These are phyloP conservation scores for Trematosphaeria pertusa DNA, from an alignment of 2,329 filamentous ascomycete species.

Conservation along the genomic window DNA sequence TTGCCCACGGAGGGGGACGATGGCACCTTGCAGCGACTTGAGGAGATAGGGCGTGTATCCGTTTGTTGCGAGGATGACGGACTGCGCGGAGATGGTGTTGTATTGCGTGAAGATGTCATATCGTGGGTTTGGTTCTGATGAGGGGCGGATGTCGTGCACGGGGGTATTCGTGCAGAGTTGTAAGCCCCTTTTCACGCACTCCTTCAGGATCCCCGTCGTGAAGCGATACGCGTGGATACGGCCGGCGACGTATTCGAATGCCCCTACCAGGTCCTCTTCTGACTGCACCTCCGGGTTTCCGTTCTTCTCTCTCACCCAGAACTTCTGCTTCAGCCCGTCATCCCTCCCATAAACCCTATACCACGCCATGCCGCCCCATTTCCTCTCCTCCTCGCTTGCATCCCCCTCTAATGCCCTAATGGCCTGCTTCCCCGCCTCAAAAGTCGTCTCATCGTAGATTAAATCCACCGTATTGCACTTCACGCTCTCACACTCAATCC, in stretches of 20 bases:
- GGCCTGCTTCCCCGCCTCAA: conserved; percentile 33
- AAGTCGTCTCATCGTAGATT: conserved; percentile 57
- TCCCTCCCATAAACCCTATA: conserved; percentile 30
- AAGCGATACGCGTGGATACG: conserved; percentile 43
- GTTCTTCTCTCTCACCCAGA: conserved; percentile 27
- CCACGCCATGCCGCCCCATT: conserved; percentile 33
- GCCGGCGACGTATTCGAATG: conserved; percentile 42
- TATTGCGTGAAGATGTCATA: conserved; percentile 26
- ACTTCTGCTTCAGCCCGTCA: conserved; percentile 21
- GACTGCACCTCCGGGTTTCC: conserved; percentile 18
- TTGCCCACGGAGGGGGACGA: conserved; percentile 52
- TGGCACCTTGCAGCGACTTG: conserved; percentile 47
- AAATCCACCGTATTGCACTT: conserved; percentile 64
- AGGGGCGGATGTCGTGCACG: conserved; percentile 26
- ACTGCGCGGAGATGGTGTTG: conserved; percentile 20
- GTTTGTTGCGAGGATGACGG: conserved; percentile 44
- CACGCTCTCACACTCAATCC: conserved; percentile 54
- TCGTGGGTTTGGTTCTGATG: not conserved
- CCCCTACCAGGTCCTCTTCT: conserved; percentile 32
- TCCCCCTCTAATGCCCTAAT: conserved; percentile 32
- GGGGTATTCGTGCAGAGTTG: conserved; percentile 38
- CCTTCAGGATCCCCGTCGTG: conserved; percentile 31
- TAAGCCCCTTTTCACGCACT: conserved; percentile 35
- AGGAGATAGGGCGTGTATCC: conserved; percentile 43
- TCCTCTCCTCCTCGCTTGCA: conserved; percentile 30